Conservation (phyloP, 1,284 basidiomycete genomes). For the Pseudomicrostroma phylloplanum region DNA sequence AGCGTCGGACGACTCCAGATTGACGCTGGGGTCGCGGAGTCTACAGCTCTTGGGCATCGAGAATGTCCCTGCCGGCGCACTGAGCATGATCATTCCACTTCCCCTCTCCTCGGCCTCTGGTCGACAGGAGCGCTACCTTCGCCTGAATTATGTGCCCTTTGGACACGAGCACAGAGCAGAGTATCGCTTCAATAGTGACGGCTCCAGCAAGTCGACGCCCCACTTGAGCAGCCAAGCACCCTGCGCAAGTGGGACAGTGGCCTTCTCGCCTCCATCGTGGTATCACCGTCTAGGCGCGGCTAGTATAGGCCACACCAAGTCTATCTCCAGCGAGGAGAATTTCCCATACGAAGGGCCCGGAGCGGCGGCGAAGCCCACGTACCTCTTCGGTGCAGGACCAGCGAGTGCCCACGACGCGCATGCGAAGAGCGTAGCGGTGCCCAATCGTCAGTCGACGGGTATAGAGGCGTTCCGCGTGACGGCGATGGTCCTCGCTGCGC, state of each 20-base stretch:
- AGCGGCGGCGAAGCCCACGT: neutral
- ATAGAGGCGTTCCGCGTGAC: conserved; percentile 18
- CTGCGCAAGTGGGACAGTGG: neutral
- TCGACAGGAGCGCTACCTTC: conserved; percentile 7
- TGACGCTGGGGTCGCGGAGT: neutral
- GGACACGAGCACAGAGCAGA: neutral
- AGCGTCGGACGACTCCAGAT: neutral
- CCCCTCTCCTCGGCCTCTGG: conserved; percentile 19
- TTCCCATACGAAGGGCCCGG: conserved; percentile 7
- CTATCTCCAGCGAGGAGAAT: conserved; percentile 1
- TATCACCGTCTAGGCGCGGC: neutral
- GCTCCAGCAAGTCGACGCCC: neutral
- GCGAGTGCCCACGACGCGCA: too few relatives aligned
- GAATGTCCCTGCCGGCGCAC: conserved; percentile 21
- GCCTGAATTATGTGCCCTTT: conserved; percentile 12
- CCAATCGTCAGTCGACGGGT: neutral
- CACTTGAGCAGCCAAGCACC: neutral
- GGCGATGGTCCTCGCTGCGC: conserved; percentile 15
- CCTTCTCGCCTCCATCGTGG: neutral
- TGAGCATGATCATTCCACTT: conserved; percentile 41
- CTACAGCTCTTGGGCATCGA: conserved; percentile 22
- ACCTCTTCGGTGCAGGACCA: neutral
- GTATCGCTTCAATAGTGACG: neutral
- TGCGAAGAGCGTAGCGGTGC: neutral
- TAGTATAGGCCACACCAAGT: neutral